Evolutionary conservation across 2,329 filamentous ascomycete genomes (phyloP), one percentile per base, ranked within the genome.

Genomic region (Plenodomus tracheiphilus): DNA sequence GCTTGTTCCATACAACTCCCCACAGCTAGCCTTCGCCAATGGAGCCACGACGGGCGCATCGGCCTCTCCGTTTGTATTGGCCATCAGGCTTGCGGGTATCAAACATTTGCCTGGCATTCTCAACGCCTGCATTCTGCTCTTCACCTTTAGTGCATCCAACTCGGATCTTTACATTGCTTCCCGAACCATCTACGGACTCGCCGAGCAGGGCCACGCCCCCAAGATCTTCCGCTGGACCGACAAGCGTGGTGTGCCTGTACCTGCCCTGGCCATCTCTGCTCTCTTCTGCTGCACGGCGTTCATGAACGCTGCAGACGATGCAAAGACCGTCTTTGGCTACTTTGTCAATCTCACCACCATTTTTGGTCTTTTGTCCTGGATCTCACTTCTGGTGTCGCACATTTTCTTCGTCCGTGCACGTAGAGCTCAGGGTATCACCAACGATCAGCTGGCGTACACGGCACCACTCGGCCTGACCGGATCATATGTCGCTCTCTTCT

Each of bases 131-230:
- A 90, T 91, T 58, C 75, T 89, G 53, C 68, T 90, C 55, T 91
- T 91, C 66, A 87, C 89, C 60, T 89, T 91, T 73, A 87, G 84
- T 11, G 88, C 88, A 13, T 82, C 86, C 54, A 91, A 91, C 77
- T 89, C 85, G 1, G 87, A 91, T 74, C 75, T 91, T 19, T 91
- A 91, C 79, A 89, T 79, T 60, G 87, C 85, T 17, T 87, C 83
- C 54, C 84, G 87, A 46, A 89, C 85, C 6, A 79, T 91, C 46
- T 88, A 89, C 70, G 87, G 86, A 50, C 81, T 93, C 6, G 85
- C 89, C 1, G 80, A 83, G 7, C 85, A 90, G 63, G 84, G 85
- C 34, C 83, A 88, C 35, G 89, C 89, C 0, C 89, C 89, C 0
- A 76, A 76, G 51, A 84, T 93, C 70, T 84, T 94, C 69, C 83